Conservation (phyloP, 306 rosid genomes). For the Amphicarpaea edgeworthii region DNA sequence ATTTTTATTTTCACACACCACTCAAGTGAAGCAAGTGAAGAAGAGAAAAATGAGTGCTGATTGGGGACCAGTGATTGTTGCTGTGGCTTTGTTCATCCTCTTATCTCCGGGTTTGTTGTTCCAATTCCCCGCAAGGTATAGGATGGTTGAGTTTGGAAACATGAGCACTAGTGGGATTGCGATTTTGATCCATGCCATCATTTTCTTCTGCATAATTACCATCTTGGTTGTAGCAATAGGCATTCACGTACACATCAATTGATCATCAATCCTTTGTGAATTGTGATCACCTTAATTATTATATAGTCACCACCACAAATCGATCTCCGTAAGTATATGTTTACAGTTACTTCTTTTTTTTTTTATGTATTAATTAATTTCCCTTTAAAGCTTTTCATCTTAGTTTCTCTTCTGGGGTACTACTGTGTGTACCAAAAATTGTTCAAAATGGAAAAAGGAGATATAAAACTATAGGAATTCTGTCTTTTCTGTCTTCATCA, state of each 20-base stretch:
- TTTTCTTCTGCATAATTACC: conserved; percentile 83
- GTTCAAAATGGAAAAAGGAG: conserved; percentile 31
- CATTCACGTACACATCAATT: conserved; percentile 79
- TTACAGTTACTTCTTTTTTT: neutral
- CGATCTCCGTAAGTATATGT: conserved; percentile 24
- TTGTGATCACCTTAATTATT: no score
- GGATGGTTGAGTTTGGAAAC: conserved; percentile 93
- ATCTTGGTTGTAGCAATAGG: conserved; percentile 85
- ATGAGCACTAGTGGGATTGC: conserved; percentile 96
- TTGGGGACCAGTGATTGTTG: conserved; percentile 91
- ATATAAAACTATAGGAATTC: conserved; percentile 21
- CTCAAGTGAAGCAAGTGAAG: neutral
- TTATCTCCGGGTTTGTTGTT: conserved; percentile 90
- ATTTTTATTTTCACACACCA: conserved; percentile 15
- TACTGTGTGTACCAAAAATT: conserved; percentile 35
- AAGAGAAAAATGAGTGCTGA: conserved; percentile 66
- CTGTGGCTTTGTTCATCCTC: conserved; percentile 83
- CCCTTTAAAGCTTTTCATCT: conserved; percentile 1
- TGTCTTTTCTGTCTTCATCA: conserved; percentile 29
- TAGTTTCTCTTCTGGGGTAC: conserved; percentile 18
- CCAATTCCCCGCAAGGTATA: conserved; percentile 78
- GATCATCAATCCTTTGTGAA: conserved; percentile 28
- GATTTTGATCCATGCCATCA: conserved; percentile 85
- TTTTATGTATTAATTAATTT: conserved; percentile 9
- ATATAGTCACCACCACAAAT: neutral